Conservation (phyloP, 352 stramenopile genomes). For the Discostella stelligera region DNA sequence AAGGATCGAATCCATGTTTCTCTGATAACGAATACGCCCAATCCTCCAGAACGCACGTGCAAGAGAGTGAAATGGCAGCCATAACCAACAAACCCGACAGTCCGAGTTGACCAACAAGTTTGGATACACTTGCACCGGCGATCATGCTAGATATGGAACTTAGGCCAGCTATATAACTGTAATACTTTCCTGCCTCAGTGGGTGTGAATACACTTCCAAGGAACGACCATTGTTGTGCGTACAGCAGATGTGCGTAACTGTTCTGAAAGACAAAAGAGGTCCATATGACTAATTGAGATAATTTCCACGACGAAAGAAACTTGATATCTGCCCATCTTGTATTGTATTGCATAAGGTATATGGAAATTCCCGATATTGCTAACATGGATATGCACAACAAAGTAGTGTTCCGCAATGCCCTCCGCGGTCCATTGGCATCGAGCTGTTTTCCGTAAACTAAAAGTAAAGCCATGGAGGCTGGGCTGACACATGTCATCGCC, state of each 20-base stretch:
- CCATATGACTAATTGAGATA: conserved; percentile 39
- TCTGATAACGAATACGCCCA: conserved; percentile 63
- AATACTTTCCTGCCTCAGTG: conserved; percentile 42
- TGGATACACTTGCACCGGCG: conserved; percentile 34
- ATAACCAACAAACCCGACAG: conserved; percentile 56
- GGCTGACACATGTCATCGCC: conserved; percentile 74
- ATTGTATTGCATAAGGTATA: conserved; percentile 17
- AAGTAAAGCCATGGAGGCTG: conserved; percentile 61
- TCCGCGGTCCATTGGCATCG: conserved; percentile 60
- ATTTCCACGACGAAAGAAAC: conserved; percentile 18
- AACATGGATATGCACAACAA: conserved; percentile 41
- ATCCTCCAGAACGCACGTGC: conserved; percentile 56
- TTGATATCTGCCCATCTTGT: conserved; percentile 24
- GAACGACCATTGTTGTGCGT: conserved; percentile 61
- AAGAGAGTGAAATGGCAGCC: conserved; percentile 46
- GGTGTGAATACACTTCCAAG: conserved; percentile 51
- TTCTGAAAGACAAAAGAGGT: conserved; percentile 58
- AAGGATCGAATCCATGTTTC: conserved; percentile 71
- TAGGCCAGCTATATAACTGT: conserved; percentile 46
- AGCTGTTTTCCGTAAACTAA: conserved; percentile 64
- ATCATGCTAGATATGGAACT: conserved; percentile 53
- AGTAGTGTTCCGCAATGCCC: conserved; percentile 61
- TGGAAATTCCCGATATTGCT: conserved; percentile 23
- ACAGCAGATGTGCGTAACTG: conserved; percentile 58
- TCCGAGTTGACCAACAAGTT: conserved; percentile 25